Evolutionary conservation across 257 asterid species (phyloP).

Genomic region (Solanum chiquidenum): DNA sequence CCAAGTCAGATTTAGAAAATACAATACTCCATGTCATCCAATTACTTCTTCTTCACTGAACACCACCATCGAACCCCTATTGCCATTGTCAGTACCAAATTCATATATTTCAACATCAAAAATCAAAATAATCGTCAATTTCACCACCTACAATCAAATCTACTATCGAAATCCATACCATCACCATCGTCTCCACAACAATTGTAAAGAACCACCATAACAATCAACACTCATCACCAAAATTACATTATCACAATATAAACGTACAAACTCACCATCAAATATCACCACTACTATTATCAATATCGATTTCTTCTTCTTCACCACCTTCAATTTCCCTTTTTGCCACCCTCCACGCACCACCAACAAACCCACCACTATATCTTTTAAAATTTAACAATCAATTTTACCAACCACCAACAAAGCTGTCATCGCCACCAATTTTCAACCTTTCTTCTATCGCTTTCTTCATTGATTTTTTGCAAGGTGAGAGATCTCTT

Average conservation of each 20-base stretch:
- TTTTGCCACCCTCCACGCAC: not conserved
- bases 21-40: too few species aligned
- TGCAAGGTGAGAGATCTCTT: not conserved
- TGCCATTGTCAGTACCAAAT: too few species aligned
- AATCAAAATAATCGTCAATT: too few species aligned
- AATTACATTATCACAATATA: too few species aligned
- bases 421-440: not conserved
- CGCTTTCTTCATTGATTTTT: not conserved
- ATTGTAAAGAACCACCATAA: too few species aligned
- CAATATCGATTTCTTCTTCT: not conserved
- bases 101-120: too few species aligned
- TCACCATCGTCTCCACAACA: too few species aligned
- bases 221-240: not conserved
- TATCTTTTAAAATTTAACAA: not conserved
- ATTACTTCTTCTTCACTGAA: too few species aligned
- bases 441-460: not conserved
- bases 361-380: not conserved
- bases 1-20: too few species aligned
- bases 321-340: not conserved
- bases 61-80: too few species aligned
- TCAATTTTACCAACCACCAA: not conserved
- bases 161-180: too few species aligned
- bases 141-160: too few species aligned
- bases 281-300: not conserved
- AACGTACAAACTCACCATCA: not conserved